Evolutionary conservation across 169 alveolate species (phyloP).

Genomic region (Cyclospora cayetanensis): DNA sequence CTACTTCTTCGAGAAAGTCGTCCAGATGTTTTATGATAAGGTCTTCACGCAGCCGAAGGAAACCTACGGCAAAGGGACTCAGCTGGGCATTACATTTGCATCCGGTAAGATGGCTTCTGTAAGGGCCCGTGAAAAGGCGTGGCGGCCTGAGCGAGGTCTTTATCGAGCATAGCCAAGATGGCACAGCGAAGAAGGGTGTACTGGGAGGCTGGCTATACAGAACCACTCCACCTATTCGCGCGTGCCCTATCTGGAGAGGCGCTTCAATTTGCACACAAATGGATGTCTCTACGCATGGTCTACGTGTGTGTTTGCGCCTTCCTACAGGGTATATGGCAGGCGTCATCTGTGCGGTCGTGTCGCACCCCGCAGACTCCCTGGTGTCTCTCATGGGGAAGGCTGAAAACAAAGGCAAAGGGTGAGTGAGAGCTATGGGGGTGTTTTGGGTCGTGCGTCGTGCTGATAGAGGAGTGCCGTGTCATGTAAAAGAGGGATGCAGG

Average conservation of each 20-base stretch:
- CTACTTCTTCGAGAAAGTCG: conserved; percentile 95
- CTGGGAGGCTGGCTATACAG: no score
- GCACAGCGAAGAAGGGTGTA: no score
- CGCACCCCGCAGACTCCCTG: conserved; percentile 98
- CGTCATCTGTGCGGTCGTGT: conserved; percentile 95
- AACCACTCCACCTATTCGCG: no score
- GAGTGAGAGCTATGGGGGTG: conserved; percentile 12
- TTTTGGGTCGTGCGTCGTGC: background rate
- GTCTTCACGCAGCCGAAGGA: conserved; percentile 91
- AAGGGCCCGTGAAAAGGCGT: no score
- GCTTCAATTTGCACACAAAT: no score
- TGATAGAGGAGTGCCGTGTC: conserved; percentile 19
- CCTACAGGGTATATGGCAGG: conserved; percentile 94
- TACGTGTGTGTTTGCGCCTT: background rate
- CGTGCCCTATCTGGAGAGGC: no score
- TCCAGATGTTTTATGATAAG: conserved; percentile 89
- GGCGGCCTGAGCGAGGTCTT: no score
- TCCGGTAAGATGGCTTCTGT: conserved; percentile 81
- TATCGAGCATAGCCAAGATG: no score
- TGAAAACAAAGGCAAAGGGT: conserved; percentile 84
- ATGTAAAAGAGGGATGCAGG: background rate
- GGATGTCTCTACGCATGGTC: background rate
- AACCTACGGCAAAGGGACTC: conserved; percentile 89
- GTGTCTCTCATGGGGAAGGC: conserved; percentile 94
- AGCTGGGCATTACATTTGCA: conserved; percentile 94